Evolutionary conservation across 2,329 filamentous ascomycete species (phyloP), one percentile per base, ranked within the genome.

Genomic region (Septoria linicola): DNA sequence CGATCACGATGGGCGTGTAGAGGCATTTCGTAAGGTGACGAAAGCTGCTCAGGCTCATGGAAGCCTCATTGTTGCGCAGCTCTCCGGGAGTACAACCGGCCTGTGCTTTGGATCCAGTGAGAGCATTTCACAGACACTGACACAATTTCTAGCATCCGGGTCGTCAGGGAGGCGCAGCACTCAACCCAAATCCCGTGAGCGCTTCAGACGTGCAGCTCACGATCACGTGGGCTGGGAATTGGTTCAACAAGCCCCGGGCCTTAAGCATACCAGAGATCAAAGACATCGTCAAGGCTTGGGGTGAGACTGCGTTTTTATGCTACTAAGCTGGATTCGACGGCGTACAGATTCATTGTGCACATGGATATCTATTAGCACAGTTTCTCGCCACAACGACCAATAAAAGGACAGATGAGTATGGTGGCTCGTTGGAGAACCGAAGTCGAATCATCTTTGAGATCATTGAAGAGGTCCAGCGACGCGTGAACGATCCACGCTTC

Each of bases 281-380:
- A 19, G 60, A 63, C 16, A 50, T 66, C 2, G 58, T 66, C 3
- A 53, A 58, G 32, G 39, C 52, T 8, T 66, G 57, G 54, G 65
- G 55, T 30, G 54, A 66, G 40, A 55, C 56, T 7, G 64, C 63
- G 1, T 52, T 56, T 10, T 49, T 64, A 8, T 63, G 60, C 49
- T 50, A 65, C 21, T 36, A 60, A 41, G 64, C 65, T 17, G 65
- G 63, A 3, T 61, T 63, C 34, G 65, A 67, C 23, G 65, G 64
- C 14, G 66, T 68, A 0, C 62, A 68, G 49, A 51, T 68, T 1
- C 65, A 68, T 42, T 62, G 61, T 25, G 65, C 65, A 8, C 72
- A 74, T 44, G 72, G 73, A 1, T 75, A 75, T 48, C 62, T 74
- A 2, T 56, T 75, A 3, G 66, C 70, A 11, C 68, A 73, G 43